Base-by-base conservation (phyloP, 2,329 filamentous ascomycete species). In the Botrytis medusae region DNA sequence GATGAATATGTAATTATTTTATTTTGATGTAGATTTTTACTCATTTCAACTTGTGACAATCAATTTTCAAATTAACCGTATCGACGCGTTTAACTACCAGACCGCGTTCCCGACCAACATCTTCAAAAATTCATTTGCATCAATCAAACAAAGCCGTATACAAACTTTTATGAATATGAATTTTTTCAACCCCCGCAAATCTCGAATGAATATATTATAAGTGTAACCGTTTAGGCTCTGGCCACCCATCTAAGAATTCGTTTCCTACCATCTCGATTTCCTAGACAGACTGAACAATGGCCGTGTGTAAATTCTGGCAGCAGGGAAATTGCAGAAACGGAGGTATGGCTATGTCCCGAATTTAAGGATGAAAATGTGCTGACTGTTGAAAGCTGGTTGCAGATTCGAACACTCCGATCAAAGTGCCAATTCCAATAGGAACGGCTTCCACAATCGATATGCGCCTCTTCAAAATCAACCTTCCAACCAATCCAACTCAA, bases 251-350 rank as follows among this genome's bases (percentile, higher is more conserved):
- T 6, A 69, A 69, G 48, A 51, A 44, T 51, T 42, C n/a, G n/a
- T 32, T 29, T 22, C 34, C 51, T 25, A 69, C 37, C 18, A 42
- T 42, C 40, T 69, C 44, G 12, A 32, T 20, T 16, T 12, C 18
- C 25, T n/a, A 68, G 65, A 54, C 48, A 20, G 40, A 57, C 16
- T 25, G 32, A 57, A 69, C 65, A 8, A 69, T 69, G 65, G 34
- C 46, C n/a, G 62, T 73, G 22, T 93, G 91, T 84, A 86, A 82
- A 76, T 93, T 88, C 81, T 93, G 86, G 79, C 86, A 87, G 80
- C 86, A 90, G 80, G 90, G 90, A 61, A 85, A 85, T 75, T 94
- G 91, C 84, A 88, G 84, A 78, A 89, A 75, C 73, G 80, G 79
- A 76, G 75, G 80, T 81, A 75, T 48, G 72, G 42, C 61, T 54